These are phyloP conservation scores for Penicillium chermesinum DNA, from an alignment of 495 filamentous ascomycete species.

Conservation along the genomic window DNA sequence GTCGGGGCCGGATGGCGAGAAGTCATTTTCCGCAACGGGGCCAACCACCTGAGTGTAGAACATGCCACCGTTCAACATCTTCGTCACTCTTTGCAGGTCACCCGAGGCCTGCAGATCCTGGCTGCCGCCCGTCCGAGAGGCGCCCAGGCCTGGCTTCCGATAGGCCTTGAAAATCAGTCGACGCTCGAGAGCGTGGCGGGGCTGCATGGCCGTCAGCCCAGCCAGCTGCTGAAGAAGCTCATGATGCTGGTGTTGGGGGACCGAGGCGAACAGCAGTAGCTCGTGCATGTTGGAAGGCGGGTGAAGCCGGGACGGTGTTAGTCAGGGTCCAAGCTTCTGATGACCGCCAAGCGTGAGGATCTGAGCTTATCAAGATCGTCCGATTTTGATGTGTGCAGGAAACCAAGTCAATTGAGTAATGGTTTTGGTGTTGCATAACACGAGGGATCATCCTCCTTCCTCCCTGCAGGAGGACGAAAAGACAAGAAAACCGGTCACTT, in stretches of 20 bases:
- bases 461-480: neutral
- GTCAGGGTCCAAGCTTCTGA: slow-evolving; percentile 23
- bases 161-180: slow-evolving; percentile 63
- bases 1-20: slow-evolving; percentile 22
- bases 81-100: slow-evolving; percentile 41
- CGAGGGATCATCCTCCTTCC: neutral
- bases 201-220: slow-evolving; percentile 63
- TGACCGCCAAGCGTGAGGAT: slow-evolving; percentile 2
- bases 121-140: slow-evolving; percentile 37
- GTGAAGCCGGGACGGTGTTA: slow-evolving; percentile 26
- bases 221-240: slow-evolving; percentile 65
- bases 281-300: slow-evolving; percentile 39
- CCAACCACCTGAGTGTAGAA: slow-evolving; percentile 49
- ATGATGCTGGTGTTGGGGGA: slow-evolving; percentile 41
- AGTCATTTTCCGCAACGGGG: slow-evolving; percentile 30
- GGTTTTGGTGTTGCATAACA: neutral
- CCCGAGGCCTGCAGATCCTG: slow-evolving; percentile 35
- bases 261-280: slow-evolving; percentile 46
- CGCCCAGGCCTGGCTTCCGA: slow-evolving; percentile 37
- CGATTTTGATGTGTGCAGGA: neutral
- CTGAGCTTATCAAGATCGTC: slow-evolving; percentile 5
- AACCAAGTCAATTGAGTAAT: slow-evolving; percentile 10
- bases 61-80: slow-evolving; percentile 47
- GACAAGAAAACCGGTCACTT: neutral
- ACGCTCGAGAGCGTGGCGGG: slow-evolving; percentile 52